A percentile compares a stretch with the other conserved stretches of the same genome.
Evolutionary conservation across 768 basidiomycete genomes (phyloP).

Genomic region (Paxillus ammoniavirescens): DNA sequence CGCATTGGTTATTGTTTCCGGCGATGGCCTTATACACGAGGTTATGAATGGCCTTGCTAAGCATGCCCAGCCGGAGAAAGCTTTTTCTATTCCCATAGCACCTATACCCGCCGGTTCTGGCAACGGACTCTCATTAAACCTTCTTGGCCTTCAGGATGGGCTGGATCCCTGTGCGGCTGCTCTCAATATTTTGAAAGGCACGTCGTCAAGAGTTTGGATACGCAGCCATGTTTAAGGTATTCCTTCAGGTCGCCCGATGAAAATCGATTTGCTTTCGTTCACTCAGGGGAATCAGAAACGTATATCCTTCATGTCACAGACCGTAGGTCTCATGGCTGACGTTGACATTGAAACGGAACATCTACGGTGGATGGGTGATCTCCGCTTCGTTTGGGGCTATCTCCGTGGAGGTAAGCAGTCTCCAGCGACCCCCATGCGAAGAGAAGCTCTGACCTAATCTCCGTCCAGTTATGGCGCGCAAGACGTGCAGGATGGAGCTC

Average conservation of each 20-base stretch:
- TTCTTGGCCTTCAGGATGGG: conserved; percentile 68
- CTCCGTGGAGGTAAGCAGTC: conserved; percentile 58
- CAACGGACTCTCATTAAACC: conserved; percentile 72
- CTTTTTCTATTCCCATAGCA: conserved; percentile 66
- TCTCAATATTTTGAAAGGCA: conserved; percentile 78
- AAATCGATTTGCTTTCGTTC: conserved; percentile 76
- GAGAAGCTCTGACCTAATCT: not conserved
- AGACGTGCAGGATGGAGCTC: conserved; percentile 66
- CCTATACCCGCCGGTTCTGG: conserved; percentile 84
- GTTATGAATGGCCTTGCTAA: conserved; percentile 79
- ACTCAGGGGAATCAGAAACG: conserved; percentile 59
- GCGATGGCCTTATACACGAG: conserved; percentile 84
- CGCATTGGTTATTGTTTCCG: conserved; percentile 72
- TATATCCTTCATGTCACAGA: conserved; percentile 83
- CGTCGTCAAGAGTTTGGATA: not conserved
- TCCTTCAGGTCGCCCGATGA: conserved; percentile 64
- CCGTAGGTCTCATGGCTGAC: conserved; percentile 83
- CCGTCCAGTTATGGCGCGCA: conserved; percentile 53
- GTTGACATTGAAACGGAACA: conserved; percentile 82
- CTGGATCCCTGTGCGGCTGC: conserved; percentile 70
- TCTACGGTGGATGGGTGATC: conserved; percentile 83
- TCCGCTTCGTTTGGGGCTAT: conserved; percentile 73
- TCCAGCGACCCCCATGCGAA: not conserved
- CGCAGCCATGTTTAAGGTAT: conserved; percentile 1
- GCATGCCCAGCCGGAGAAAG: conserved; percentile 55